Conservation (phyloP, 495 filamentous ascomycete species). For the Pseudoneurospora amorphoporcata region DNA sequence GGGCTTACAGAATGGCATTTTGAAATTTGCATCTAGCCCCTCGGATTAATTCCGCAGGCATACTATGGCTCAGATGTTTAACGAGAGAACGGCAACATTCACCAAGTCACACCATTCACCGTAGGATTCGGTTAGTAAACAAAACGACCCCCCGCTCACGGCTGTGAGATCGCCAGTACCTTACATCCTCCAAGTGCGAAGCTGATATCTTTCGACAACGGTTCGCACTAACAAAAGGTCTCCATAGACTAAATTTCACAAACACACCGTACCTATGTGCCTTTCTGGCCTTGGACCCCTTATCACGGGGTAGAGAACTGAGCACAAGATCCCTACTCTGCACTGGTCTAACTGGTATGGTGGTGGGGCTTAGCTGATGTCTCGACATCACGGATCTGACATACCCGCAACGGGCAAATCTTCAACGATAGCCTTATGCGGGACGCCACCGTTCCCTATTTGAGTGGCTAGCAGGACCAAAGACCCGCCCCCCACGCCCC, state of each 20-base stretch:
- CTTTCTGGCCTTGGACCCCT: neutral
- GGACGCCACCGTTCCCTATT: neutral
- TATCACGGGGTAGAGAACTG: neutral
- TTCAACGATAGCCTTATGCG: neutral
- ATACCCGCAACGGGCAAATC: neutral
- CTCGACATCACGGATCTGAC: neutral
- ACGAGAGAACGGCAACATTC: neutral
- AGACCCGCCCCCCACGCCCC: neutral
- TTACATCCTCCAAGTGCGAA: neutral
- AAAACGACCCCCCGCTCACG: neutral
- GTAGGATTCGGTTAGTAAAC: neutral
- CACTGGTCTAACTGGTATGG: neutral
- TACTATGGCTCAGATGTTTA: neutral
- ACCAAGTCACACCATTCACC: neutral
- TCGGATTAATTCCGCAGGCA: neutral
- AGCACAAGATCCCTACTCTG: neutral
- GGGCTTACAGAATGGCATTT: neutral
- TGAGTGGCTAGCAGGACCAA: neutral
- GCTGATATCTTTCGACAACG: neutral
- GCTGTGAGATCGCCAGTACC: neutral
- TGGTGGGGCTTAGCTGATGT: neutral
- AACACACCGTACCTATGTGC: neutral
- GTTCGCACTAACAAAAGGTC: neutral
- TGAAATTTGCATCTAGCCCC: neutral
- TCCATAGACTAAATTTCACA: neutral